Evolutionary conservation across 1,284 basidiomycete species (phyloP), one percentile per base, ranked within the genome.

Genomic region (Trichosporon sp.): DNA sequence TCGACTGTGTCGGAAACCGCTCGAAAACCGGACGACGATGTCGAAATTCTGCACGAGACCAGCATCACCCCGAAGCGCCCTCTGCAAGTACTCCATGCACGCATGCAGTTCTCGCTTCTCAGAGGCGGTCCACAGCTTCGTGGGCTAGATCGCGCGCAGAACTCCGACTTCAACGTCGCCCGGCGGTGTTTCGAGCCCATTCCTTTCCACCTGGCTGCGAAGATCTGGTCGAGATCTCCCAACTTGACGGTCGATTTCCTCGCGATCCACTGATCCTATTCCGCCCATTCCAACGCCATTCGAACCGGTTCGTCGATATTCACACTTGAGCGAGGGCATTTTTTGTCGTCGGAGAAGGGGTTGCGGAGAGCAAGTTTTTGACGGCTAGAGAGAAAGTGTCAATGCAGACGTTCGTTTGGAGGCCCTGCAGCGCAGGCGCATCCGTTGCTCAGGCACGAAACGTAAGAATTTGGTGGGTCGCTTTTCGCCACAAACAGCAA

Each of bases 191-290:
- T 26, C 26, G 26, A 26, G 26, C 26, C 26, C 26, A 26, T 26
- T 26, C 26, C 26, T 26, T 26, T 26, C 26, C 26, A 26, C 26
- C 26, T 26, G 26, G 26, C 26, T 26, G 26, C 26, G 26, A 26
- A 26, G 26, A 26, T 26, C 26, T 26, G 26, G 26, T 26, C 26
- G 26, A 26, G 26, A 26, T 26, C 26, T 26, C 26, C 26, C 26
- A 26, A 26, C 26, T 26, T 26, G 26, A 26, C 19, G 51, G 4
- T 6, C 51, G 21, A 26, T 54, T 54, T 54, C 51, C 51, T 54
- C 51, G 51, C 51, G 21, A 26, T 21, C 51, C 51, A 6, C 51
- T 54, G 51, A 54, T 54, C 51, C 51, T 10, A 54, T 54, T 54
- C 51, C 51, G 51, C 51, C 26, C 51, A 16, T 26, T 54, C 51